Percentiles rank a stretch among this genome's conserved stretches.
These are phyloP conservation scores for Sistotremastrum suecicum DNA, from an alignment of 768 basidiomycete species.

Conservation along the genomic window DNA sequence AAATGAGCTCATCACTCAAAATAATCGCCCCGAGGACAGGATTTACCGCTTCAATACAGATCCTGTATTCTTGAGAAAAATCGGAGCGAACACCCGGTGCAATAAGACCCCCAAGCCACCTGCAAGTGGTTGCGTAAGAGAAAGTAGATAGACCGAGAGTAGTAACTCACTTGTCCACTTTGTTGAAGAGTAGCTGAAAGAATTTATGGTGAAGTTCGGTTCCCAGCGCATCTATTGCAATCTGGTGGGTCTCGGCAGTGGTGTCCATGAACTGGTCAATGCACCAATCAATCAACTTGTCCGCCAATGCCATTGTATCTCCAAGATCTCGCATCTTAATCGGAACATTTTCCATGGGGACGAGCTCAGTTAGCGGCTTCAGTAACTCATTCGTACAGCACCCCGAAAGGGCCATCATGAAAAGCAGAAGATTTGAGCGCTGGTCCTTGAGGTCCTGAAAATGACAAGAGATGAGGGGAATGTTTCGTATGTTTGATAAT, in stretches of 20 bases:
- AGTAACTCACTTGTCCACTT: constrained; percentile 55
- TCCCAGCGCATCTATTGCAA: constrained; percentile 69
- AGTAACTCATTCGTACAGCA: no score
- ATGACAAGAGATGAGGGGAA: no score
- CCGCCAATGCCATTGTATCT: constrained; percentile 43
- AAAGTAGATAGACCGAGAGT: not conserved
- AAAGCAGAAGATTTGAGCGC: no score
- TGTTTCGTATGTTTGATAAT: no score
- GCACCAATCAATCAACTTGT: constrained; percentile 51
- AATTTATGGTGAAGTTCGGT: constrained; percentile 60
- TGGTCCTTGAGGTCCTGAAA: no score
- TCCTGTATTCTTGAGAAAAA: no score
- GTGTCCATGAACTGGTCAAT: constrained; percentile 57
- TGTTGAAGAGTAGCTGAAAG: constrained; percentile 51
- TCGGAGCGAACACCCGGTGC: no score
- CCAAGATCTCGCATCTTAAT: constrained; percentile 55
- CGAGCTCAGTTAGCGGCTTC: constrained; percentile 27
- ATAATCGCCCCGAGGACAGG: no score
- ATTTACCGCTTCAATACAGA: no score
- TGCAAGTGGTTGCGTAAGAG: not conserved
- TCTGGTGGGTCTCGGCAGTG: constrained; percentile 55
- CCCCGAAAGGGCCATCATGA: no score
- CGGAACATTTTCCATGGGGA: constrained; percentile 47
- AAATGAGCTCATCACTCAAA: no score
- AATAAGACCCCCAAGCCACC: no score